Evolutionary conservation across 805 yeast genomes (phyloP), one percentile per base, ranked within the genome.

Genomic region (Candida vaughaniae): DNA sequence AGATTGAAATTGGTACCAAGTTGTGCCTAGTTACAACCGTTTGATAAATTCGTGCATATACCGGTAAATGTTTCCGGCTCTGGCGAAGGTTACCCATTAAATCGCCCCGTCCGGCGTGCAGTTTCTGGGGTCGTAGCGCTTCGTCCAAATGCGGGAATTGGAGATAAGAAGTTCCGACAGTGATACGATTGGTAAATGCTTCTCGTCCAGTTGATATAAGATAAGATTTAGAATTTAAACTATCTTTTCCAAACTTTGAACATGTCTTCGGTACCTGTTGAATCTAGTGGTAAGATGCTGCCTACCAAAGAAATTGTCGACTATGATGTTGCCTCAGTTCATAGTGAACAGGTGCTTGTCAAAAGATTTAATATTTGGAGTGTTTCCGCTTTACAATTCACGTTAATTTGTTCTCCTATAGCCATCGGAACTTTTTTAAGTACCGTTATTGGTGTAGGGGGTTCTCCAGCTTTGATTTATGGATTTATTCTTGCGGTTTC

Each of bases 401-500:
- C 55, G 2, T 36, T 47, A 22, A 49, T 52, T 17, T 51, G 55
- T 32, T 46, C 53, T 2, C 29, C 55, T 2, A 27, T 52, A 12
- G 57, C 55, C 3, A 40, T 52, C 19, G 57, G 54, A 5, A 47
- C 54, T 10, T 52, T 49, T 35, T 38, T 52, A 16, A 45, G 43
- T 27, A 48, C 51, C 2, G 55, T 51, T 11, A 41, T 51, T 9
- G 55, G 57, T 2, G 47, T 52, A 12, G 57, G 57, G 11, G 57
- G 57, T 4, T 38, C 51, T 1, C 55, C 55, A 1, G 51, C 38
- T 7, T 40, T 52, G 20, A 42, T 52, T 22, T 52, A 49, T 30
- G 55, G 57, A 6, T 52, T 31, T 39, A 42, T 52, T 8, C 29
- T 52, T 15, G 49, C 53, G 4, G 51, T 46, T 3, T 29, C 40